These are phyloP conservation scores for Kingdonia uniflora DNA, from an alignment of 164 flowering plant genomes.

Conservation along the genomic window DNA sequence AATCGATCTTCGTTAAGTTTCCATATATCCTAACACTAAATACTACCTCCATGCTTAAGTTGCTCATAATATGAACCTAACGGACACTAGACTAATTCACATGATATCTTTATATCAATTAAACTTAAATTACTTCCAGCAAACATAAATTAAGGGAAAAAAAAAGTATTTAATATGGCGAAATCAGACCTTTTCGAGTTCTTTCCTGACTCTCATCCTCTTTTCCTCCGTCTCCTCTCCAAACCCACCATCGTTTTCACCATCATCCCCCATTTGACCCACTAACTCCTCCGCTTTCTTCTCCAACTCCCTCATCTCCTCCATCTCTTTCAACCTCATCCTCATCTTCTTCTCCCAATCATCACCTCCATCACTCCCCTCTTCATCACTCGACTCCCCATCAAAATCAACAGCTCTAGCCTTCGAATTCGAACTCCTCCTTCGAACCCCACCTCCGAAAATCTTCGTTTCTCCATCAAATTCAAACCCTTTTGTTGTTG, in stretches of 20 bases:
- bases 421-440: constrained; percentile 36
- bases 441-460: constrained; percentile 14
- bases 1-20: too few species aligned
- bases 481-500: constrained; percentile 29
- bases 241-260: constrained; percentile 11
- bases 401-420: constrained; percentile 47
- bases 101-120: not conserved
- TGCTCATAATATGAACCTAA: too few species aligned
- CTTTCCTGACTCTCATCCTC: constrained; percentile 68
- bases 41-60: too few species aligned
- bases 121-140: too few species aligned
- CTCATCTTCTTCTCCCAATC: constrained; percentile 71
- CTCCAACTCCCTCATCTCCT: constrained; percentile 85
- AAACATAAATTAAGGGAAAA: too few species aligned
- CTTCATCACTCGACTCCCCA: constrained; percentile 47
- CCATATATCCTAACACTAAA: too few species aligned
- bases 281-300: constrained; percentile 82
- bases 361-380: constrained; percentile 25
- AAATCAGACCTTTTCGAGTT: constrained; percentile 34
- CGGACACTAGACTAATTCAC: too few species aligned
- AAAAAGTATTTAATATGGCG: too few species aligned
- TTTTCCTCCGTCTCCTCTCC: constrained; percentile 74
- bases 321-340: constrained; percentile 67
- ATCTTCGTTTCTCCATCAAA: constrained; percentile 28
- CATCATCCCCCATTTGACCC: constrained; percentile 31